Evolutionary conservation across 495 filamentous ascomycete genomes (phyloP), one percentile per base, ranked within the genome.

Genomic region (Amniculicola lignicola): DNA sequence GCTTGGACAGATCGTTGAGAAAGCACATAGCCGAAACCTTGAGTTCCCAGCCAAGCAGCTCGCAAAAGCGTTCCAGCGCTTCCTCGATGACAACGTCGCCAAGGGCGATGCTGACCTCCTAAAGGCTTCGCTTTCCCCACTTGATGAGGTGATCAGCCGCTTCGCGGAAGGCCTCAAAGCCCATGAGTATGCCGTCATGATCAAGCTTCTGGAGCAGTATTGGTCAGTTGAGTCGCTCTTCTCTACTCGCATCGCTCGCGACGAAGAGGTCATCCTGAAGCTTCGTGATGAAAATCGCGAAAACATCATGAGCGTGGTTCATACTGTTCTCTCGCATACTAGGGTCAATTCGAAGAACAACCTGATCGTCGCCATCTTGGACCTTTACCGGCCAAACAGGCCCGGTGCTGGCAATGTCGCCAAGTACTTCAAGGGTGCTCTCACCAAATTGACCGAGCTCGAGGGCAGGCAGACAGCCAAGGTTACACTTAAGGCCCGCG

Each of bases 281-380:
- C 87, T 98, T 21, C 83, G 93, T 72, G 93, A 98, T 56, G 88
- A 96, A 76, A 86, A 97, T 77, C 95, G 88, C 76, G 93, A 96
- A 22, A 88, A 95, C 65, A 84, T 92, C 54, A 59, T 75, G 47
- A 84, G 83, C 67, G 88, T 96, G 51, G 82, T 96, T 36, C 81
- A 90, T 60, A 90, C 79, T 22, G 92, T 95, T 16, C 82, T 97
- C 22, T 97, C 94, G 15, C 93, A 98, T 72, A 95, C 89, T 70
- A 83, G 86, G 45, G 86, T 94, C 39, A 86, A 83, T 33, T 84
- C 90, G 19, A 98, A 98, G 83, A 96, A 95, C 74, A 93, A 95
- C 68, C 78, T 98, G 19, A 77, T 97, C 45, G 74, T 96, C 29
- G 90, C 93, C 27, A 93, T 97, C 44, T 75, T 98, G 22, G 89